A percentile compares a stretch with the other conserved stretches of the same genome.
phyloP scores from a whole-genome alignment of 768 basidiomycete species.

The Sarcomyxa edulis region DNA sequence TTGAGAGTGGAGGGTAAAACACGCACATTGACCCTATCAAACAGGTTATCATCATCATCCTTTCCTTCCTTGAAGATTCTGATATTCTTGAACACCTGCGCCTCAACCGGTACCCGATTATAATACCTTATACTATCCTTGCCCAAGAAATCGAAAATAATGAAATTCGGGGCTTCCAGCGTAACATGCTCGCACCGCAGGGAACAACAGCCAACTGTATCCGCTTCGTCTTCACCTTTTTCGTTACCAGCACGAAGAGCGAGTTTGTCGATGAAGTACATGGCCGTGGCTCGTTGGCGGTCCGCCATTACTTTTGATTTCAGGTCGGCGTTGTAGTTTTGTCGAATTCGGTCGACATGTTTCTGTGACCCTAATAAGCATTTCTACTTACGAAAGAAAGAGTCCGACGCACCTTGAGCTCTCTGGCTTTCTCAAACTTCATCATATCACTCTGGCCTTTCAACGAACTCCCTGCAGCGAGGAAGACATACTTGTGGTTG shows the following conservation, averaged over 20 bases:
- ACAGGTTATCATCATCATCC: constrained; percentile 79
- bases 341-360: constrained; percentile 86
- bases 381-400: constrained; percentile 4
- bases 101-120: constrained; percentile 83
- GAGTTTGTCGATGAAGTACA: constrained; percentile 97
- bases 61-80: constrained; percentile 96
- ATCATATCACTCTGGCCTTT: constrained; percentile 98
- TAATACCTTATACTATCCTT: constrained; percentile 99
- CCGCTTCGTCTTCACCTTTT: constrained; percentile 98
- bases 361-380: constrained; percentile 45
- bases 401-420: constrained; percentile 77
- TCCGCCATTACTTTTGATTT: constrained; percentile 91
- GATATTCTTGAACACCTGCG: constrained; percentile 97
- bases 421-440: constrained; percentile 97
- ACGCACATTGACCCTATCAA: constrained; percentile 91
- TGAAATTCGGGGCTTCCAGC: constrained; percentile 77
- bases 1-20: constrained; percentile 5
- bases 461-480: constrained; percentile 94
- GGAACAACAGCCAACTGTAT: constrained; percentile 98
- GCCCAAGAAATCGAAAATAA: constrained; percentile 96
- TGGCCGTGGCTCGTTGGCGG: constrained; percentile 95
- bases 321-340: constrained; percentile 81
- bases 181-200: constrained; percentile 96
- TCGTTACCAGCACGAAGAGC: constrained; percentile 99
- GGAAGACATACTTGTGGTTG: constrained; percentile 95